Conservation (phyloP, 768 basidiomycete genomes). For the Leccinum broughii region DNA sequence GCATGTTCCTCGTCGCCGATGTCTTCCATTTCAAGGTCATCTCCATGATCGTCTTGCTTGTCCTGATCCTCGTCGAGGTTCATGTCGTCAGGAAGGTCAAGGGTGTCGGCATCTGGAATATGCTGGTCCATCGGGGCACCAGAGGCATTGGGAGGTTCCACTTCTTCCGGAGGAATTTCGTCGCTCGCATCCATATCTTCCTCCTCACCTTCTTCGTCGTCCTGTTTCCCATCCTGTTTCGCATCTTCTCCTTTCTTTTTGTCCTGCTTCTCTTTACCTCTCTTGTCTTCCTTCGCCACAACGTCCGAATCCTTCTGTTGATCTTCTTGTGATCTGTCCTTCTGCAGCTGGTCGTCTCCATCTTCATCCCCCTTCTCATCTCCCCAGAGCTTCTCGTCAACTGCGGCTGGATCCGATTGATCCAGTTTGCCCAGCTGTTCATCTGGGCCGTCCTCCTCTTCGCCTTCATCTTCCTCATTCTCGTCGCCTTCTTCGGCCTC, state of each 20-base stretch:
- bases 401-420: constrained; percentile 73
- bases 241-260: constrained; percentile 35
- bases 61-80: constrained; percentile 48
- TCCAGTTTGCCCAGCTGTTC: constrained; percentile 85
- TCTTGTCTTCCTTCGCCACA: constrained; percentile 72
- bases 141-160: constrained; percentile 47
- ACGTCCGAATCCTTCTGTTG: constrained; percentile 60
- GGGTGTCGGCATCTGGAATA: constrained; percentile 74
- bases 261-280: constrained; percentile 32
- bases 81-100: constrained; percentile 90
- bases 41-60: constrained; percentile 27
- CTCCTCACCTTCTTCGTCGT: constrained; percentile 32
- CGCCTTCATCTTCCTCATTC: constrained; percentile 50
- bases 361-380: constrained; percentile 68
- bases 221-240: constrained; percentile 29
- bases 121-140: constrained; percentile 76
- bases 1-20: constrained; percentile 33
- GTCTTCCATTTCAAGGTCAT: constrained; percentile 37
- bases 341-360: constrained; percentile 51
- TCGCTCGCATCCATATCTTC: constrained; percentile 15
- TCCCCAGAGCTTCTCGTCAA: constrained; percentile 98
- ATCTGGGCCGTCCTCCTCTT: constrained; percentile 59
- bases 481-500: constrained; percentile 47
- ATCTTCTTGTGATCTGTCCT: constrained; percentile 57
- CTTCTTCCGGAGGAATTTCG: constrained; percentile 43